Conservation (phyloP, 2,329 filamentous ascomycete species). For the Colletotrichum sp. region DNA sequence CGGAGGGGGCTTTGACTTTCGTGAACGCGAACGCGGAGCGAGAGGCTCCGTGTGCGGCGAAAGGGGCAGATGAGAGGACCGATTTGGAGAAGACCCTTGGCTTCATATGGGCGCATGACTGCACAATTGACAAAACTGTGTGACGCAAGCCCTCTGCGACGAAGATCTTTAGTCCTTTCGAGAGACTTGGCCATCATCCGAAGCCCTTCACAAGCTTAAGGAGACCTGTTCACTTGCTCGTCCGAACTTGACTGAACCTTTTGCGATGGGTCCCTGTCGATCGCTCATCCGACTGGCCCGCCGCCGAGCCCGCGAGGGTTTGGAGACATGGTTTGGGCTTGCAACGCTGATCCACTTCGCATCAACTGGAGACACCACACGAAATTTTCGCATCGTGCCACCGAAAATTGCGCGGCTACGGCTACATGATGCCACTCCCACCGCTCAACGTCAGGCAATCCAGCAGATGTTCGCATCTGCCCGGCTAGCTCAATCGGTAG, state of each 20-base stretch:
- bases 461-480: conserved; percentile 27
- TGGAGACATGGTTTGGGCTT: background rate
- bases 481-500: conserved; percentile 73
- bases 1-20: background rate
- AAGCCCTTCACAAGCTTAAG: background rate
- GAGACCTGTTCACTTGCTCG: background rate
- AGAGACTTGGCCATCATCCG: background rate
- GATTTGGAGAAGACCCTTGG: background rate
- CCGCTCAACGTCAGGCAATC: background rate
- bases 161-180: background rate
- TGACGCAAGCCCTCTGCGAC: background rate
- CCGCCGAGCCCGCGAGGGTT: background rate
- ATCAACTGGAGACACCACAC: background rate
- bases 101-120: background rate
- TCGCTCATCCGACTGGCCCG: background rate
- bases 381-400: background rate
- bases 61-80: background rate
- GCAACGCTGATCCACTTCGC: background rate
- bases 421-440: background rate
- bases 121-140: background rate
- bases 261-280: background rate
- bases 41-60: conserved; percentile 5
- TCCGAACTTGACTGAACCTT: background rate
- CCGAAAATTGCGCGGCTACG: background rate
- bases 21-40: background rate